Conservation (phyloP, 257 asterid species). For the Penstemon newberryi region DNA sequence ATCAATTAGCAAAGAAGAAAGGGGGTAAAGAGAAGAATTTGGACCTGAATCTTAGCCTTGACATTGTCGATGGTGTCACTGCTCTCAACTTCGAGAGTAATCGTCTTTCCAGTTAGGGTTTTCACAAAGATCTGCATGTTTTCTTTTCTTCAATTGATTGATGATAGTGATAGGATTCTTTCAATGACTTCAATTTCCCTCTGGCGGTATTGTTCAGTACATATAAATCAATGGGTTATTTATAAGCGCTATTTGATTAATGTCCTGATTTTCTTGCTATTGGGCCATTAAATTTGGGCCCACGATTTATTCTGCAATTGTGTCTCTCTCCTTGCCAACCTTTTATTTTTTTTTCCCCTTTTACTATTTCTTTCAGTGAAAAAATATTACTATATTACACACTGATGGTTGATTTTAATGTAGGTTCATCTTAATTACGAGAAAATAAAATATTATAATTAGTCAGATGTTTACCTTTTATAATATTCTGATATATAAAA, state of each 20-base stretch:
- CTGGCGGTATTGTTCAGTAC: not conserved
- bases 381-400: too few relatives aligned
- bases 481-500: too few relatives aligned
- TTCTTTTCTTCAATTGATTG: not conserved
- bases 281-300: not conserved
- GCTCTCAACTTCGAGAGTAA: not conserved
- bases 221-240: not conserved
- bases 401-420: too few relatives aligned
- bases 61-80: not conserved
- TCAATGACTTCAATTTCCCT: not conserved
- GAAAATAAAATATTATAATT: too few relatives aligned
- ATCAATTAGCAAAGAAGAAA: too few relatives aligned
- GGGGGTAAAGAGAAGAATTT: too few relatives aligned
- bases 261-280: too few relatives aligned
- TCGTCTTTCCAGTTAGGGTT: not conserved
- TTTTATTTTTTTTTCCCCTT: too few relatives aligned
- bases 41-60: slow-evolving; percentile 1
- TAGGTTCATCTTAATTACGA: too few relatives aligned
- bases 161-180: not conserved
- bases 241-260: not conserved
- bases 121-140: not conserved
- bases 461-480: too few relatives aligned
- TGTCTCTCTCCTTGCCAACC: too few relatives aligned
- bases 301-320: not conserved
- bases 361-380: too few relatives aligned